Evolutionary conservation across 2,329 filamentous ascomycete genomes (phyloP).

Genomic region (Aspergillus melleus): DNA sequence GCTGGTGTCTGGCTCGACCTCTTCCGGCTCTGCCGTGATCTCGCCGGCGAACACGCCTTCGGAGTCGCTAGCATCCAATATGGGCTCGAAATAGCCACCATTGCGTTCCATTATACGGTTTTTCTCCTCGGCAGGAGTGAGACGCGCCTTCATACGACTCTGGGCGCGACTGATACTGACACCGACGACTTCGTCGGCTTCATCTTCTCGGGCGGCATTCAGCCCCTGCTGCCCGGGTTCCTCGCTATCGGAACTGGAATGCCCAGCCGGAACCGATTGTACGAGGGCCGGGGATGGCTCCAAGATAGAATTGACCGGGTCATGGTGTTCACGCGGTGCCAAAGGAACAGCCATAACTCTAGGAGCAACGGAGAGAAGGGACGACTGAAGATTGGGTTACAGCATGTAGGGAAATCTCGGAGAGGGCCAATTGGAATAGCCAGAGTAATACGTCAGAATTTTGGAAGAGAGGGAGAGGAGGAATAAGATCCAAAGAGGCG

Average conservation of each 20-base stretch:
- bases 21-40: conserved; percentile 34
- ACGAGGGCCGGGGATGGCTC: conserved; percentile 1
- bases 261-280: conserved; percentile 12
- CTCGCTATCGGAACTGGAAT: conserved; percentile 36
- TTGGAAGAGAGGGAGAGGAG: not conserved
- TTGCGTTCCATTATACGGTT: conserved; percentile 54
- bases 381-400: not conserved
- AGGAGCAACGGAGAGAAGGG: not conserved
- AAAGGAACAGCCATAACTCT: conserved; percentile 9
- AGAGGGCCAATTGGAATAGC: not conserved
- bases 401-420: conserved; percentile 6
- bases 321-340: conserved; percentile 5
- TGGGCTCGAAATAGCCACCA: conserved; percentile 49
- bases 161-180: conserved; percentile 61
- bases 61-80: conserved; percentile 33
- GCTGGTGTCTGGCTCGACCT: conserved; percentile 17
- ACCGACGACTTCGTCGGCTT: conserved; percentile 50
- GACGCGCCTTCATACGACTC: conserved; percentile 56
- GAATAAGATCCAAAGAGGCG: not conserved
- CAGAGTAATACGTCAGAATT: conserved; percentile 3
- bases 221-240: conserved; percentile 17
- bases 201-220: conserved; percentile 33
- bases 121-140: conserved; percentile 61
- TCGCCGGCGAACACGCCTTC: conserved; percentile 32
- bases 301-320: conserved; percentile 5